These are phyloP conservation scores for Eutrema japonicum DNA, from an alignment of 345 rosid species.

Conservation along the genomic window DNA sequence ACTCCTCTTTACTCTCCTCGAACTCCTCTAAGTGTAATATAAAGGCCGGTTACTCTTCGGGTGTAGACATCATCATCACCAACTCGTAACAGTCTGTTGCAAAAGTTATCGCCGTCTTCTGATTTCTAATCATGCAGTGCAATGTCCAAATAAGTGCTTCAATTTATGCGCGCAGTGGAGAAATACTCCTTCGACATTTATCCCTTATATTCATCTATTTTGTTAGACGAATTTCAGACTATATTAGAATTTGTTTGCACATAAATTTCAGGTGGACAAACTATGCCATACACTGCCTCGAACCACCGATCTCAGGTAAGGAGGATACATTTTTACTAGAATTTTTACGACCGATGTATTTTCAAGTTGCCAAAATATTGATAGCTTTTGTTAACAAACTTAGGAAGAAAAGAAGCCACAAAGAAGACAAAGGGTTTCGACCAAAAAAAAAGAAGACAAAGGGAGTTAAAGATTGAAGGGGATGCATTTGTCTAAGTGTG, in stretches of 20 bases:
- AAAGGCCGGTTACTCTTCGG: no score
- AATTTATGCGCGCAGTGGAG: no score
- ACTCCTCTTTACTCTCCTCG: no score
- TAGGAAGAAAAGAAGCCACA: conserved; percentile 26
- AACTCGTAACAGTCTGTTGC: no score
- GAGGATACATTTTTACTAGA: not conserved
- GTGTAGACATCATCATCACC: no score
- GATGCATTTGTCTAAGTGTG: conserved; percentile 39
- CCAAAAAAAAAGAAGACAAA: not conserved
- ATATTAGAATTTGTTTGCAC: not conserved
- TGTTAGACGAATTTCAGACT: not conserved
- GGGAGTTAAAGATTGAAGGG: conserved; percentile 29
- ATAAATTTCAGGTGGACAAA: not conserved
- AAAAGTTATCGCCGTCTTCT: no score
- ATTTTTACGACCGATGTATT: conserved; percentile 9
- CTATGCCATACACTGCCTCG: conserved; percentile 7
- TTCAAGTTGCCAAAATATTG: conserved; percentile 16
- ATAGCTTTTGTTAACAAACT: conserved; percentile 24
- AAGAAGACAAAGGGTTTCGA: not conserved
- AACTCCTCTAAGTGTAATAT: no score
- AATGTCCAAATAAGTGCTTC: no score
- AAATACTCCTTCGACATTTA: no score
- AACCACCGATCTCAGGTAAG: not conserved
- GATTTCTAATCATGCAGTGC: no score
- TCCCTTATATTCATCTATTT: not conserved